Conservation (phyloP, 2,329 filamentous ascomycete species). For the Aspergillus intermedius region DNA sequence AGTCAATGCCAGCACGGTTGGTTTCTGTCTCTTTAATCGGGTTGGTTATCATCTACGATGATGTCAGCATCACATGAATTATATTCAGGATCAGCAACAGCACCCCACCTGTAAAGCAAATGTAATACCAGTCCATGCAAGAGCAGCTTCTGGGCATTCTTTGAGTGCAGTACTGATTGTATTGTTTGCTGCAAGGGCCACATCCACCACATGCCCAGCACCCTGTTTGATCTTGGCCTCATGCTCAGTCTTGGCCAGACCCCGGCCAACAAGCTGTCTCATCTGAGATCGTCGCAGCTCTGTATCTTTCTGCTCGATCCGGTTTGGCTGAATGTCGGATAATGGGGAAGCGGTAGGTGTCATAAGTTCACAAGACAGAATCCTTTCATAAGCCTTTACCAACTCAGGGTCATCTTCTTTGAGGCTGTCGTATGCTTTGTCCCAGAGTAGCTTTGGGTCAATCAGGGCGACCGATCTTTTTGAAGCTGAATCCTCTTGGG, state of each 20-base stretch:
- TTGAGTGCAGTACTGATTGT: too few relatives aligned
- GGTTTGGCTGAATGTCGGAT: neutral
- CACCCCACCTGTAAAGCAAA: conserved; percentile 27
- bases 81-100: neutral
- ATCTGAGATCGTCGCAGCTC: neutral
- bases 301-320: neutral
- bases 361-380: neutral
- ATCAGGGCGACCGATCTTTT: neutral
- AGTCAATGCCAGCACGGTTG: conserved; percentile 24
- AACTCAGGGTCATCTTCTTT: neutral
- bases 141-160: too few relatives aligned
- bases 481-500: neutral
- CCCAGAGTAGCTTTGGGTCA: neutral
- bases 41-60: neutral
- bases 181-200: too few relatives aligned
- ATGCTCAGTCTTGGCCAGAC: neutral
- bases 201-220: too few relatives aligned
- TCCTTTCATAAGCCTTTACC: neutral
- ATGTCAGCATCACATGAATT: conserved; percentile 1
- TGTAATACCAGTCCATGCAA: conserved; percentile 18
- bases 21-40: too few relatives aligned
- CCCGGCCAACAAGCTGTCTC: neutral
- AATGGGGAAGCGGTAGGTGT: neutral
- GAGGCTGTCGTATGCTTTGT: neutral
- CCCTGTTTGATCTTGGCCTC: too few relatives aligned